These are phyloP conservation scores for Cucumis sativus DNA, from an alignment of 306 rosid genomes.

Conservation along the genomic window Cucumber_9930_V3 NC_026657.2:10781001-10781500, in stretches of 20 bases:
- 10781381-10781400: conserved; percentile 34
- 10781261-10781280: not conserved
- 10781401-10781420: conserved; percentile 24
- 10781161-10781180: not conserved
- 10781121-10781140: not conserved
- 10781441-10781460: conserved; percentile 23
- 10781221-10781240: not conserved
- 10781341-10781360: conserved; percentile 34
- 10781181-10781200: not conserved
- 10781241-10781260: not conserved
- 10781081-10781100: not conserved
- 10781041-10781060: not conserved
- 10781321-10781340: conserved; percentile 46
- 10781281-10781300: not conserved
- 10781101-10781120: not conserved
- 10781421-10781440: conserved; percentile 24
- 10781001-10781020: not conserved
- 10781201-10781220: conserved; percentile 1
- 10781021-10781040: not conserved
- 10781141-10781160: not conserved
- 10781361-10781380: conserved; percentile 26
- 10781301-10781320: conserved; percentile 10
- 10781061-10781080: not conserved
- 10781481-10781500: conserved; percentile 28
- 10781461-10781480: conserved; percentile 24